Conservation (phyloP, 2,329 filamentous ascomycete genomes). For the Tothia fuscella region DNA sequence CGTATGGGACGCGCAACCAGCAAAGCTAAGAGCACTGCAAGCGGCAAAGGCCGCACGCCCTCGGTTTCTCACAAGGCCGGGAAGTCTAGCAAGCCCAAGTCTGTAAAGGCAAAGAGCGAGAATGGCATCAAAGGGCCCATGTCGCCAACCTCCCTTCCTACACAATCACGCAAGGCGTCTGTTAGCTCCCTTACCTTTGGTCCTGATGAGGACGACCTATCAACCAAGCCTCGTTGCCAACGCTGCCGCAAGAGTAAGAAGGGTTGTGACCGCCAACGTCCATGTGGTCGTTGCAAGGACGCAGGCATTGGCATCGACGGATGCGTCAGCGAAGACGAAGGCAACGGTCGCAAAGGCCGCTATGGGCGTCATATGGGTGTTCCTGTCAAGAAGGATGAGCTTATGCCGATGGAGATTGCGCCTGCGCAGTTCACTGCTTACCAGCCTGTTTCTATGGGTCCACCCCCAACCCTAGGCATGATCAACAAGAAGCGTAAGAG, state of each 20-base stretch:
- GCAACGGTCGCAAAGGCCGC: conserved; percentile 89
- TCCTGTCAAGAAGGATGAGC: conserved; percentile 45
- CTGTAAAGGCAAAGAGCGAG: conserved; percentile 32
- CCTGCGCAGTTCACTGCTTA: background rate
- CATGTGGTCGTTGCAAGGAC: conserved; percentile 90
- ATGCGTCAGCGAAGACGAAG: conserved; percentile 95
- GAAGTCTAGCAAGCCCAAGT: conserved; percentile 20
- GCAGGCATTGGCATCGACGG: conserved; percentile 87
- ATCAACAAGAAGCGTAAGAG: conserved; percentile 54
- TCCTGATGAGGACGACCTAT: conserved; percentile 76
- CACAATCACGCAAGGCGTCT: conserved; percentile 62
- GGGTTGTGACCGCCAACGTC: conserved; percentile 90
- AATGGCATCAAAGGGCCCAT: conserved; percentile 32
- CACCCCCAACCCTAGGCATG: conserved; percentile 6
- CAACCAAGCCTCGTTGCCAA: conserved; percentile 92
- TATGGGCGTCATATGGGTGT: conserved; percentile 65
- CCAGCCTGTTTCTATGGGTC: conserved; percentile 5
- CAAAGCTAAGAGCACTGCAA: conserved; percentile 30
- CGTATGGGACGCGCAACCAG: conserved; percentile 21
- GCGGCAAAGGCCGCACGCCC: conserved; percentile 21
- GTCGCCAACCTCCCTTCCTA: conserved; percentile 51
- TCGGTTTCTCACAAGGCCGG: conserved; percentile 27
- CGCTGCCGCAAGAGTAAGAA: conserved; percentile 99
- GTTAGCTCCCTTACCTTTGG: conserved; percentile 55
- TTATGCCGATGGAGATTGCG: background rate